These are phyloP conservation scores for Trametes meyenii DNA, from an alignment of 768 basidiomycete genomes.

Conservation along the genomic window DNA sequence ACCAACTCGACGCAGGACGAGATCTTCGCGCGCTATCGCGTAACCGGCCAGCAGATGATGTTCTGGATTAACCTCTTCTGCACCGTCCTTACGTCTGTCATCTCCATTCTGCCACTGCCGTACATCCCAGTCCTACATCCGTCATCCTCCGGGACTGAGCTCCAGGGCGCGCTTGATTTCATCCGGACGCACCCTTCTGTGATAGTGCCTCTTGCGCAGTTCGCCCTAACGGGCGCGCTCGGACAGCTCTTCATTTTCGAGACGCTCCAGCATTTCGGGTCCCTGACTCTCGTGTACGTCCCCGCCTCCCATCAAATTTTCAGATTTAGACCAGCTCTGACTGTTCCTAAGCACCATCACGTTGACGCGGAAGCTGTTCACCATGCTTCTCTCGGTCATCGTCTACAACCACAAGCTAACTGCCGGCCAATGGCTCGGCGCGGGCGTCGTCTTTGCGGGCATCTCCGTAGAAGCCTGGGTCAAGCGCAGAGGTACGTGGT, in stretches of 20 bases:
- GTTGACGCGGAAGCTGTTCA: slow-evolving; percentile 94
- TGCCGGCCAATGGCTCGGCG: slow-evolving; percentile 89
- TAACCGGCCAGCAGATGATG: slow-evolving; percentile 98
- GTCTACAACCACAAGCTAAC: slow-evolving; percentile 89
- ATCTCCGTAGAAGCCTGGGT: slow-evolving; percentile 93
- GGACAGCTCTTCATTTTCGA: slow-evolving; percentile 99
- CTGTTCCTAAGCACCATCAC: slow-evolving; percentile 75
- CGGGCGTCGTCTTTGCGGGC: slow-evolving; percentile 90
- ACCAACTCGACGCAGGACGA: slow-evolving; percentile 98
- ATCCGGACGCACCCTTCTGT: slow-evolving; percentile 78
- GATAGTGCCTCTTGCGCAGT: slow-evolving; percentile 73
- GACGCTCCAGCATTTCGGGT: slow-evolving; percentile 90
- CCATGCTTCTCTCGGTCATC: slow-evolving; percentile 94
- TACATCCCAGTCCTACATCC: slow-evolving; percentile 85
- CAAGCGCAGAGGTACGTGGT: slow-evolving; percentile 75
- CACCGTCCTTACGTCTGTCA: slow-evolving; percentile 67
- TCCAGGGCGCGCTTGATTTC: slow-evolving; percentile 70
- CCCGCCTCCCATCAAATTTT: slow-evolving; percentile 1
- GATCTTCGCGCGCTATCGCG: slow-evolving; percentile 78
- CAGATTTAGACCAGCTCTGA: slow-evolving; percentile 4
- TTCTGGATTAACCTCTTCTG: slow-evolving; percentile 94
- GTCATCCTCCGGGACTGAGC: slow-evolving; percentile 61
- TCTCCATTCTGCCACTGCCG: slow-evolving; percentile 75
- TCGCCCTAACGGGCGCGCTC: slow-evolving; percentile 87
- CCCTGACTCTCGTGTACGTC: slow-evolving; percentile 81